Evolutionary conservation across 164 flowering plant genomes (phyloP), one percentile per base, ranked within the genome.

Genomic region (Tetracentron sinense): DNA sequence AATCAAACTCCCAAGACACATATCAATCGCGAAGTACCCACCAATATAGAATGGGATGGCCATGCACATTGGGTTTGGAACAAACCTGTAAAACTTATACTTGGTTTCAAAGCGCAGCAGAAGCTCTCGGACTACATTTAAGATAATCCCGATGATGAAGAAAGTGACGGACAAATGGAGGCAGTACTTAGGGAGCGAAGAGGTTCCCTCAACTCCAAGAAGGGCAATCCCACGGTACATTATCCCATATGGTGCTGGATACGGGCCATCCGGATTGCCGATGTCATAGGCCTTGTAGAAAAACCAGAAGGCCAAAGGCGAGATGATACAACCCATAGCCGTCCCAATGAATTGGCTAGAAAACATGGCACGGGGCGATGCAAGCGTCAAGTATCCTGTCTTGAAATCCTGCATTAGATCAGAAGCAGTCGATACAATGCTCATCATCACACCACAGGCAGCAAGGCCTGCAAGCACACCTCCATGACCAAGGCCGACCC

Each of bases 31-130:
- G 19, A 77, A 77, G 51, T 77, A 77, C 3, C 60, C 61, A 0
- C 80, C 77, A 2, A 77, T 11, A 49, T 67, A 70, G 58, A 77
- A 74, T 0, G 77, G 77, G n/a, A 77, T 77, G 29, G 80, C 77
- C 80, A 74, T 71, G 15, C 75, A 74, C 80, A 71, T 74, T 6
- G 70, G 56, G 28, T 68, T 77, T 4, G 80, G 77, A 6, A 77
- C 42, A 25, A 33, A 69, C 66, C 73, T 66, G 52, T 64, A 42
- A 2, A 54, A 21, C 33, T 42, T 25, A 12, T 44, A 59, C n/a
- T 59, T 65, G 33, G 25, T 29, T 10, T 68, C 66, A 14, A 1
- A 31, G 14, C 30, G 50, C 54, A 28, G 20, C 49, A 68, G 31
- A 0, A 62, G 0, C 28, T 65, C 75, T 19, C n/a, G 53, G 0